A percentile compares a stretch with the other conserved stretches of the same genome.
These are phyloP conservation scores for Scenedesmus sp. DNA, from an alignment of 163 green algal genomes.

Conservation along the genomic window DNA sequence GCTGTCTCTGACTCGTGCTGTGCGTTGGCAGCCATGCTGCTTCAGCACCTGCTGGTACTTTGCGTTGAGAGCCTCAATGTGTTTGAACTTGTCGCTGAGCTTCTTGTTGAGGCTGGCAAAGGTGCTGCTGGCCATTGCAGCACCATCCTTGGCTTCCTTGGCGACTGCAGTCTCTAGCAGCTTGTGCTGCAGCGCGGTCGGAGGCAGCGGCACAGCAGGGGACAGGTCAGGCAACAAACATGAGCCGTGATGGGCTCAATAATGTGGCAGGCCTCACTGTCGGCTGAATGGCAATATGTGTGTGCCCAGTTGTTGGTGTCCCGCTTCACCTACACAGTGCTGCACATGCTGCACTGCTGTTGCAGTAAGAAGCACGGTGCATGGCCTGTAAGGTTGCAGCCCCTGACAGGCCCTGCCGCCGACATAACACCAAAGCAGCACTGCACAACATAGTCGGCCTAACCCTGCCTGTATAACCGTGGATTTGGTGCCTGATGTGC, in stretches of 20 bases:
- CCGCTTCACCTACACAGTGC: too few species aligned
- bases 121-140: neutral
- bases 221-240: too few species aligned
- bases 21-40: neutral
- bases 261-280: too few species aligned
- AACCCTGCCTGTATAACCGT: neutral
- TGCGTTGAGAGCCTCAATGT: constrained; percentile 38
- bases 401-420: too few species aligned
- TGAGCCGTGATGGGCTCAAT: too few species aligned
- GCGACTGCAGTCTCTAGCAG: constrained; percentile 21
- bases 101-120: constrained; percentile 42
- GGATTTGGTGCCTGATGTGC: neutral
- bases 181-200: neutral
- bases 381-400: too few species aligned
- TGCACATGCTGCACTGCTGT: too few species aligned
- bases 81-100: constrained; percentile 39
- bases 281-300: too few species aligned
- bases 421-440: too few species aligned
- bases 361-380: too few species aligned
- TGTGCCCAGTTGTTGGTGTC: too few species aligned
- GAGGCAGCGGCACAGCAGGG: neutral
- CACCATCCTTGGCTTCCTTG: constrained; percentile 28
- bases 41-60: constrained; percentile 49
- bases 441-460: neutral
- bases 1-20: neutral